Percentiles rank a stretch among this genome's conserved stretches.
These are phyloP conservation scores for Chaetomiaceae sp. DNA, from an alignment of 2,329 filamentous ascomycete genomes.

Conservation along the genomic window DNA sequence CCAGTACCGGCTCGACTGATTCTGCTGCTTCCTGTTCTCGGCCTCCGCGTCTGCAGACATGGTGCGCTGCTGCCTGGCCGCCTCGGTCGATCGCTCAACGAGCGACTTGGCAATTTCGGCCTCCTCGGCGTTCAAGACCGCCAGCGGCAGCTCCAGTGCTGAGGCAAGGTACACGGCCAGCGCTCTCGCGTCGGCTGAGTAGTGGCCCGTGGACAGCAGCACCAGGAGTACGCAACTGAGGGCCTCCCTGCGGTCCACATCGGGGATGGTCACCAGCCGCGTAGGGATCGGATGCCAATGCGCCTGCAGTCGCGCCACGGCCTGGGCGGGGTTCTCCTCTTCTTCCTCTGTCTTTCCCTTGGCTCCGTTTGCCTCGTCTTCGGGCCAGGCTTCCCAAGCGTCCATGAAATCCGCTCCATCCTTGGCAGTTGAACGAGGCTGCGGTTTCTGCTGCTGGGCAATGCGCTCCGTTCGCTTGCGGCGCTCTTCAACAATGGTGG, in stretches of 20 bases:
- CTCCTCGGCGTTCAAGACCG: conserved; percentile 62
- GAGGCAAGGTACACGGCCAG: conserved; percentile 63
- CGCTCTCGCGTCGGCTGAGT: conserved; percentile 66
- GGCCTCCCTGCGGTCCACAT: conserved; percentile 54
- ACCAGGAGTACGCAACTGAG: conserved; percentile 66
- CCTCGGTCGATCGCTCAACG: conserved; percentile 55
- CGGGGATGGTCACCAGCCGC: conserved; percentile 50
- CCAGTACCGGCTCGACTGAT: conserved; percentile 67
- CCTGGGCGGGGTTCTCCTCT: conserved; percentile 27
- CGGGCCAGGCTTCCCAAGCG: conserved; percentile 32
- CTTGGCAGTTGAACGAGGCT: conserved; percentile 26
- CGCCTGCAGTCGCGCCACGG: conserved; percentile 41
- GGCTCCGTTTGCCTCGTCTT: not conserved
- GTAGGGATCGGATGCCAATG: conserved; percentile 50
- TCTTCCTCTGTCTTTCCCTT: conserved; percentile 13
- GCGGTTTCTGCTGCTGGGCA: conserved; percentile 27
- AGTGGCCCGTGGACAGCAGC: conserved; percentile 65
- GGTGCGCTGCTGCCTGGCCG: conserved; percentile 27
- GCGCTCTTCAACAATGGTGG: conserved; percentile 42
- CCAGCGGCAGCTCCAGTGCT: conserved; percentile 56
- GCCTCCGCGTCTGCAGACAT: conserved; percentile 74
- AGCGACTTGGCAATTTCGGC: conserved; percentile 69
- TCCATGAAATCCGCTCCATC: conserved; percentile 34
- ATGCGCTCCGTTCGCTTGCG: conserved; percentile 39
- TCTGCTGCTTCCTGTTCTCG: conserved; percentile 65